Evolutionary conservation across 2,329 filamentous ascomycete genomes (phyloP).

Genomic region (Clonostachys chloroleuca): DNA sequence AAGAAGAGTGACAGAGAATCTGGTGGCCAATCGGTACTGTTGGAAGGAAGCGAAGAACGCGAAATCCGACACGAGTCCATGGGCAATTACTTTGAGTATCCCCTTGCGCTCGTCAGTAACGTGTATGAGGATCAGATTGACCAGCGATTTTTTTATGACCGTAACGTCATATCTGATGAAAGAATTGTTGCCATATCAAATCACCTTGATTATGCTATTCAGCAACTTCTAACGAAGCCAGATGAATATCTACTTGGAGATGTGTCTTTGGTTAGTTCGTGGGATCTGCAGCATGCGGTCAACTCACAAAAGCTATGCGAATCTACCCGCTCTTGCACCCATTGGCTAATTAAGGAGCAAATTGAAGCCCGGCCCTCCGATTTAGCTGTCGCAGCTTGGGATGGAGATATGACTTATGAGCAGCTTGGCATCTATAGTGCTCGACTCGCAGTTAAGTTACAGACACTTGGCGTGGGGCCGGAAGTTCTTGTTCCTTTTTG

Average conservation of each 20-base stretch:
- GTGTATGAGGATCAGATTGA: constrained; percentile 4
- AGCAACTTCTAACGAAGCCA: background rate
- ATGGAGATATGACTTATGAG: constrained; percentile 24
- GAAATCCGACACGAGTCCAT: constrained; percentile 5
- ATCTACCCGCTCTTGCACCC: background rate
- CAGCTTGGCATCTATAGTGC: constrained; percentile 14
- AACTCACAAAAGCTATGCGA: constrained; percentile 1
- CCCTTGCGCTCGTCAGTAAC: constrained; percentile 1
- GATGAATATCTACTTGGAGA: background rate
- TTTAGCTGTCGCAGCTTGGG: constrained; percentile 3
- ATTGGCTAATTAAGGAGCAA: background rate
- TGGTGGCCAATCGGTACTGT: too few species aligned
- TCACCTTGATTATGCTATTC: background rate
- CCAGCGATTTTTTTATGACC: background rate
- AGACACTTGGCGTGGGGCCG: constrained; percentile 11
- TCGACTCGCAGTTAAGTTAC: background rate
- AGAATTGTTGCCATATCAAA: background rate
- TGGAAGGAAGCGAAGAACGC: too few species aligned
- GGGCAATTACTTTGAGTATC: constrained; percentile 2
- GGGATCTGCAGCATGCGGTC: constrained; percentile 2
- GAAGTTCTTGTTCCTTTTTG: constrained; percentile 6
- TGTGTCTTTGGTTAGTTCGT: background rate
- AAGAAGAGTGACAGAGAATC: background rate
- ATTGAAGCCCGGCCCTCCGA: constrained; percentile 5
- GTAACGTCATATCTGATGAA: background rate